phyloP scores from a whole-genome alignment of 108 stramenopile genomes.

The Conticribra guillardii region DNA sequence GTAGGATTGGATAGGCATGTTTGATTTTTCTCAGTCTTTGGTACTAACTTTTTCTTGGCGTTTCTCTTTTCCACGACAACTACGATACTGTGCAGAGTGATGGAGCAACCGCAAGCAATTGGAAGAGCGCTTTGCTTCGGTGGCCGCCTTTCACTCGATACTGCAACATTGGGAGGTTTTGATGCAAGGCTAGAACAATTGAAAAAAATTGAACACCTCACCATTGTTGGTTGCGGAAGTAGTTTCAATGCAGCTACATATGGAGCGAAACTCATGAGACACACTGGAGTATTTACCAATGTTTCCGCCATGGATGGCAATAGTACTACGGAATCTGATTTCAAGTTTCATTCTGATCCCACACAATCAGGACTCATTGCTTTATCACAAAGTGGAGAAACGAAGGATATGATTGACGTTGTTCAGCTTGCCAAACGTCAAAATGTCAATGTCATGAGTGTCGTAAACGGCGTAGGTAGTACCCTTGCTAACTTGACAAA shows the following conservation, averaged over 20 bases:
- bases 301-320: constrained; percentile 77
- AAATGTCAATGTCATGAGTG: constrained; percentile 59
- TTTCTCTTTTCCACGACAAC: constrained; percentile 25
- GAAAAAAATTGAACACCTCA: constrained; percentile 47
- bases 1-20: neutral
- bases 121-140: constrained; percentile 79
- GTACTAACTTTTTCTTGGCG: constrained; percentile 2
- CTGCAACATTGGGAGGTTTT: constrained; percentile 64
- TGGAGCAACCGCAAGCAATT: constrained; percentile 90
- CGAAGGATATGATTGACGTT: constrained; percentile 75
- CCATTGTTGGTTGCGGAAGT: constrained; percentile 78
- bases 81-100: too few relatives aligned
- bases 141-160: constrained; percentile 55
- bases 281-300: constrained; percentile 65
- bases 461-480: constrained; percentile 87
- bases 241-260: constrained; percentile 78
- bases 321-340: constrained; percentile 62
- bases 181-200: constrained; percentile 59
- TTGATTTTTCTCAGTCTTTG: neutral
- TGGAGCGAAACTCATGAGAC: constrained; percentile 85
- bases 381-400: constrained; percentile 87
- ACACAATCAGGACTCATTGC: constrained; percentile 65
- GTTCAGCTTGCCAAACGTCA: constrained; percentile 52
- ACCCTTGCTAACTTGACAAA: constrained; percentile 78
- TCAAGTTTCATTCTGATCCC: constrained; percentile 33